A percentile compares a stretch with the other conserved stretches of the same genome.
phyloP scores from a whole-genome alignment of 1,284 basidiomycete species.

The Anthracocystis walkeri region DNA sequence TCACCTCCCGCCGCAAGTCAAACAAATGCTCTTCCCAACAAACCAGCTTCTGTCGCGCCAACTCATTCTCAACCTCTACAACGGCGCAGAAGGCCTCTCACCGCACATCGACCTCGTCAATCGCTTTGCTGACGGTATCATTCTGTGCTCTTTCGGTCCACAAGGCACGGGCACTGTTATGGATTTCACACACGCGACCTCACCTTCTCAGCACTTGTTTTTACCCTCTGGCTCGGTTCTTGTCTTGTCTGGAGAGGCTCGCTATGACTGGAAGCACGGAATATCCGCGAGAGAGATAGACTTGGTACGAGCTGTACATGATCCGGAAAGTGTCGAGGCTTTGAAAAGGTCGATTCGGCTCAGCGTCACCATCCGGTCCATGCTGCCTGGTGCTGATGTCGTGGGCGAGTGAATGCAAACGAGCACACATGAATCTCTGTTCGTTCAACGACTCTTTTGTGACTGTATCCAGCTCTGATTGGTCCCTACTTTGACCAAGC shows the following conservation, averaged over 20 bases:
- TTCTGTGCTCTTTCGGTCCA: conserved; percentile 55
- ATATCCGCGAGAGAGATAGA: conserved; percentile 62
- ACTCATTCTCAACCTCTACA: conserved; percentile 72
- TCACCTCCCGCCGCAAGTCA: conserved; percentile 1
- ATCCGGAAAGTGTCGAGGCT: neutral
- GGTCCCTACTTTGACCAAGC: neutral
- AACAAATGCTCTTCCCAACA: conserved; percentile 26
- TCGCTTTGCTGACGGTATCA: conserved; percentile 70
- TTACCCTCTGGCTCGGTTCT: conserved; percentile 70
- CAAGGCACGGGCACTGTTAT: conserved; percentile 48
- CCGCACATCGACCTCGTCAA: conserved; percentile 71
- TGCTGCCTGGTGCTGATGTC: conserved; percentile 53
- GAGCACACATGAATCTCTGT: too few species aligned
- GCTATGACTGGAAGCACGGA: conserved; percentile 72
- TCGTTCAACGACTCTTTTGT: too few species aligned
- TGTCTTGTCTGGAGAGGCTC: conserved; percentile 69
- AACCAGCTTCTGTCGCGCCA: conserved; percentile 60
- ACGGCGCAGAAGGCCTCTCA: conserved; percentile 70
- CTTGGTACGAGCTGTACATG: conserved; percentile 9
- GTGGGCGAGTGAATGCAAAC: conserved; percentile 26
- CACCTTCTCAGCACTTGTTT: conserved; percentile 56
- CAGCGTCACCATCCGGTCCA: conserved; percentile 56
- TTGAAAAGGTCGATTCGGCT: conserved; percentile 39
- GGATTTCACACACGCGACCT: conserved; percentile 44
- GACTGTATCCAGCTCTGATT: too few species aligned